Conservation (phyloP, 2,329 filamentous ascomycete genomes). For the Sporothrix variecibatus region DNA sequence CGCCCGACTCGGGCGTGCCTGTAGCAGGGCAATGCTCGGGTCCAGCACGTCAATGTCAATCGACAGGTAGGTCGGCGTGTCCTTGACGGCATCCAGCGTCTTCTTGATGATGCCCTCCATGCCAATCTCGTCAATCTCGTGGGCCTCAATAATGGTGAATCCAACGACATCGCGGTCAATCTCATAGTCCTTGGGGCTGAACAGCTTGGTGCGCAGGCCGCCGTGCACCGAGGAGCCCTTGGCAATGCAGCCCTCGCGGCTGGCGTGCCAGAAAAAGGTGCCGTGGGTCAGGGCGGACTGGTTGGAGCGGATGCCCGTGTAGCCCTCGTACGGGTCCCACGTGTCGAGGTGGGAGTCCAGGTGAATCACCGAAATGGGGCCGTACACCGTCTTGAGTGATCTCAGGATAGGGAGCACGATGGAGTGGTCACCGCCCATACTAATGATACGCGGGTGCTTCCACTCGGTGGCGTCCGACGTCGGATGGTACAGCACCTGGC, state of each 20-base stretch:
- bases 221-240: slow-evolving; percentile 62
- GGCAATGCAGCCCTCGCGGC: slow-evolving; percentile 76
- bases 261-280: slow-evolving; percentile 83
- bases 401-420: slow-evolving; percentile 37
- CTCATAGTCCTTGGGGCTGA: slow-evolving; percentile 45
- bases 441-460: slow-evolving; percentile 30
- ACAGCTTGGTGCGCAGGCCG: slow-evolving; percentile 21
- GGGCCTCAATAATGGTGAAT: slow-evolving; percentile 76
- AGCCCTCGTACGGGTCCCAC: slow-evolving; percentile 57
- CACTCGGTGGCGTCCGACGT: slow-evolving; percentile 24
- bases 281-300: slow-evolving; percentile 80
- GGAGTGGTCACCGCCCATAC: slow-evolving; percentile 37
- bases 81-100: slow-evolving; percentile 47
- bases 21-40: slow-evolving; percentile 50
- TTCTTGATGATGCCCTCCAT: slow-evolving; percentile 23
- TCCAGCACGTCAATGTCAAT: slow-evolving; percentile 41
- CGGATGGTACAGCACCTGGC: slow-evolving; percentile 24
- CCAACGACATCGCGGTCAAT: slow-evolving; percentile 84
- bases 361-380: slow-evolving; percentile 38
- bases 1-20: slow-evolving; percentile 84
- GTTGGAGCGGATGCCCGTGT: slow-evolving; percentile 75
- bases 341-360: slow-evolving; percentile 38
- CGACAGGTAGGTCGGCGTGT: slow-evolving; percentile 31
- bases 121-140: slow-evolving; percentile 48
- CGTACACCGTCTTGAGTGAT: slow-evolving; percentile 35